Evolutionary conservation across 2,329 filamentous ascomycete species (phyloP).

Genomic region (Dactylellina parvicollis): DNA sequence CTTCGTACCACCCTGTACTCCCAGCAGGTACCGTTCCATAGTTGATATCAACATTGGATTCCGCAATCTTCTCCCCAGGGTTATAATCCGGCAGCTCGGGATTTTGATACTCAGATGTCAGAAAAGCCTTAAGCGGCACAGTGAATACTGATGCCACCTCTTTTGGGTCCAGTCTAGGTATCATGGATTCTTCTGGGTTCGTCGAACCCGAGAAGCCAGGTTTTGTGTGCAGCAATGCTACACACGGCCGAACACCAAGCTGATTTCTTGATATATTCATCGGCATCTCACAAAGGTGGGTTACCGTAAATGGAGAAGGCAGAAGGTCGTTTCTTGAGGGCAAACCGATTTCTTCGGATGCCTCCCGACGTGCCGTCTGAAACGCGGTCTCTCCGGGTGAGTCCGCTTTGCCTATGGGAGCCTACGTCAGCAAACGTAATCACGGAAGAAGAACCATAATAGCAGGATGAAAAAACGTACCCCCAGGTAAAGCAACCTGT

Average conservation of each 20-base stretch:
- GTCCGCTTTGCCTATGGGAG: slow-evolving; percentile 67
- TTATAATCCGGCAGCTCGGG: slow-evolving; percentile 57
- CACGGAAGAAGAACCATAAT: background rate
- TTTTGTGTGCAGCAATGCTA: slow-evolving; percentile 72
- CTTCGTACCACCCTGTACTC: slow-evolving; percentile 79
- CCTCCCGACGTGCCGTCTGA: slow-evolving; percentile 87
- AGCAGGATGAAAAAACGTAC: slow-evolving; percentile 63
- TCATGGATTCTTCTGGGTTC: slow-evolving; percentile 72
- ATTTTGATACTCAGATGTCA: slow-evolving; percentile 70
- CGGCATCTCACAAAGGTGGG: slow-evolving; percentile 86
- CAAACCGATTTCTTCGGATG: slow-evolving; percentile 91
- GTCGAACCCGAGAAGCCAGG: slow-evolving; percentile 43
- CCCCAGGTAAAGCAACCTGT: slow-evolving; percentile 86
- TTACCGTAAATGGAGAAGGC: slow-evolving; percentile 80
- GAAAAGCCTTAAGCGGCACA: slow-evolving; percentile 84
- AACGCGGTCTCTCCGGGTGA: slow-evolving; percentile 69
- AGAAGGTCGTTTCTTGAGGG: slow-evolving; percentile 75
- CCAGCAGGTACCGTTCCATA: slow-evolving; percentile 60
- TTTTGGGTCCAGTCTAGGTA: slow-evolving; percentile 82
- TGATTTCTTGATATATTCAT: slow-evolving; percentile 78
- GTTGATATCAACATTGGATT: slow-evolving; percentile 60
- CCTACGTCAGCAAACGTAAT: slow-evolving; percentile 8
- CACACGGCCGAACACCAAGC: slow-evolving; percentile 77
- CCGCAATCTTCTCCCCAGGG: slow-evolving; percentile 58
- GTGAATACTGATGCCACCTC: slow-evolving; percentile 96